These are phyloP conservation scores for Gymnopus androsaceus DNA, from an alignment of 1,284 basidiomycete genomes.

Conservation along the genomic window DNA sequence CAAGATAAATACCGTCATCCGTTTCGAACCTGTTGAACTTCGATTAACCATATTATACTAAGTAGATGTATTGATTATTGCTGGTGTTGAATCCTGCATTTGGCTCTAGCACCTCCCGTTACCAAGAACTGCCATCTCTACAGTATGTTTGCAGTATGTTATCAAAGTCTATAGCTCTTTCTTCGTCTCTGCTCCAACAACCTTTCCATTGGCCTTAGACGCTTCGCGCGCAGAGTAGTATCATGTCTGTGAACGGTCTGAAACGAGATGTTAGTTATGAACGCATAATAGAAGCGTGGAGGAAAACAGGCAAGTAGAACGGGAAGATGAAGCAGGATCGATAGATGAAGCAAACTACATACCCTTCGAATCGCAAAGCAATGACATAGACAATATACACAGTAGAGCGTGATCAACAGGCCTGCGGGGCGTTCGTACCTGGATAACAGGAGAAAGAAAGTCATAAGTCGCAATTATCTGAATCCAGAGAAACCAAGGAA, in stretches of 20 bases:
- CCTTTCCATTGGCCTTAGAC: slow-evolving; percentile 24
- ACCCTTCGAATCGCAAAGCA: slow-evolving; percentile 89
- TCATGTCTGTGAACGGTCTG: slow-evolving; percentile 83
- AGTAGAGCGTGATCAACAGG: slow-evolving; percentile 70
- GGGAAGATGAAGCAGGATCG: neutral
- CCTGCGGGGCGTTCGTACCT: slow-evolving; percentile 84
- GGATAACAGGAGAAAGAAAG: neutral
- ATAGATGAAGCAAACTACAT: slow-evolving; percentile 28
- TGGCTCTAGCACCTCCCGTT: neutral
- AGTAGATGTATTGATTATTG: neutral
- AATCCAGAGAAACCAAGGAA: neutral
- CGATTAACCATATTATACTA: neutral
- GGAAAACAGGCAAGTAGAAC: too few species aligned
- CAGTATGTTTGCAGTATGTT: neutral
- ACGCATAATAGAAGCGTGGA: too few species aligned
- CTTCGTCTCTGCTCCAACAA: neutral
- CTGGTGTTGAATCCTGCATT: neutral
- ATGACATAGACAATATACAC: slow-evolving; percentile 84
- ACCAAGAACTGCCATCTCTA: too few species aligned
- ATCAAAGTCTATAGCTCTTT: slow-evolving; percentile 4
- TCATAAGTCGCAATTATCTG: neutral
- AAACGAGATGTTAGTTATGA: neutral
- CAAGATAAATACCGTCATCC: too few species aligned
- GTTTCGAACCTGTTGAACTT: neutral
- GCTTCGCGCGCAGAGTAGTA: slow-evolving; percentile 61